Percentiles rank a stretch among this genome's conserved stretches.
Evolutionary conservation across 2,329 filamentous ascomycete genomes (phyloP).

Genomic region (Trichoderma pleuroti): DNA sequence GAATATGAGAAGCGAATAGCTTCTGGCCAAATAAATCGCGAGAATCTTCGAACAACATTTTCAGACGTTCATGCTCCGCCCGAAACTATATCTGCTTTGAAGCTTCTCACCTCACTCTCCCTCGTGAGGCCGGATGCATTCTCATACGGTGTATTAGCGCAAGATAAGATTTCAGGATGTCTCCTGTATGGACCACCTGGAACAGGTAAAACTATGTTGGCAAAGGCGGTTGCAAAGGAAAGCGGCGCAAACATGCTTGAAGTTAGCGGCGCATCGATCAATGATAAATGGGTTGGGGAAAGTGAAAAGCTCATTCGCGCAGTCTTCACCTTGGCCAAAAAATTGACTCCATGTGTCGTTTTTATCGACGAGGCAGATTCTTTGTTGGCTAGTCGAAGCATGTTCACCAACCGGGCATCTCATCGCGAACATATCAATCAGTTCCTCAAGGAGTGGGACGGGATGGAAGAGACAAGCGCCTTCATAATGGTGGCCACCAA

Average conservation of each 20-base stretch:
- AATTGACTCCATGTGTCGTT: slow-evolving; percentile 85
- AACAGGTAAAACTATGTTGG: slow-evolving; percentile 68
- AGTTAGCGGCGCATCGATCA: slow-evolving; percentile 84
- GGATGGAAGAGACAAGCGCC: slow-evolving; percentile 73
- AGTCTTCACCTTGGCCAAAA: slow-evolving; percentile 86
- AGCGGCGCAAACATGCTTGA: slow-evolving; percentile 74
- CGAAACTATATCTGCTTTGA: slow-evolving; percentile 82
- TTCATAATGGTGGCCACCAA: slow-evolving; percentile 99
- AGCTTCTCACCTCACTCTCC: slow-evolving; percentile 83
- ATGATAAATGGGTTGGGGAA: slow-evolving; percentile 95
- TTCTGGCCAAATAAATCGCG: slow-evolving; percentile 74
- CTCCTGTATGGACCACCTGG: slow-evolving; percentile 86
- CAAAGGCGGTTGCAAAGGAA: slow-evolving; percentile 66
- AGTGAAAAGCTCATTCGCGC: slow-evolving; percentile 94
- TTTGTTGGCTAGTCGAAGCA: slow-evolving; percentile 74
- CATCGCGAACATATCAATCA: slow-evolving; percentile 94
- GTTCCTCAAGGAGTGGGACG: slow-evolving; percentile 95
- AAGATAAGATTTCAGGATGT: slow-evolving; percentile 85
- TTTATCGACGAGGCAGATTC: slow-evolving; percentile 98
- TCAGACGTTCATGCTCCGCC: slow-evolving; percentile 76
- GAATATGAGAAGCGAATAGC: slow-evolving; percentile 80
- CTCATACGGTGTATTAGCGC: slow-evolving; percentile 86
- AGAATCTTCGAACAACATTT: slow-evolving; percentile 83
- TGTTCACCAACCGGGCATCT: slow-evolving; percentile 60
- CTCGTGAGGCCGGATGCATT: slow-evolving; percentile 91